Evolutionary conservation across 371 early-diverging fungal species (phyloP).

Genomic region (Apophysomyces sp.): DNA sequence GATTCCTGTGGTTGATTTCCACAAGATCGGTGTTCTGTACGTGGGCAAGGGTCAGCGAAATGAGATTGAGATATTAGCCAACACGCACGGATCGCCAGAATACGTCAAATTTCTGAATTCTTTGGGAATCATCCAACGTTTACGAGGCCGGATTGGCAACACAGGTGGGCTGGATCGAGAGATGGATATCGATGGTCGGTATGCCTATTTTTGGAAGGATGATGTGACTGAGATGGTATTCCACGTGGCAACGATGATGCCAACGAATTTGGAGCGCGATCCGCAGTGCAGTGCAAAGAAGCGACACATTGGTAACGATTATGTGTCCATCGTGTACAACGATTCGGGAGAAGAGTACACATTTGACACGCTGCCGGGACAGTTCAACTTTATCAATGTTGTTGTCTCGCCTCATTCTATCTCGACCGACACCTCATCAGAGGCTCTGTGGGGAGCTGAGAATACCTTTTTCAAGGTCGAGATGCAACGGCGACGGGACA

Average conservation of each 20-base stretch:
- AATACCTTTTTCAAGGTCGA: slow-evolving; percentile 62
- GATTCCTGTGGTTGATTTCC: slow-evolving; percentile 89
- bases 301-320: slow-evolving; percentile 96
- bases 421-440: slow-evolving; percentile 37
- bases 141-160: slow-evolving; percentile 57
- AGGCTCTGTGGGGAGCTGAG: slow-evolving; percentile 31
- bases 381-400: slow-evolving; percentile 94
- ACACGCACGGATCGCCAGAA: slow-evolving; percentile 80
- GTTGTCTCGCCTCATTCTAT: slow-evolving; percentile 74
- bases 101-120: slow-evolving; percentile 82
- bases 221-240: slow-evolving; percentile 88
- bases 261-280: slow-evolving; percentile 72
- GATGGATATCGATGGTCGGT: slow-evolving; percentile 83
- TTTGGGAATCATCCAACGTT: slow-evolving; percentile 72
- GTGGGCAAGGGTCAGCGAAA: slow-evolving; percentile 82
- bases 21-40: slow-evolving; percentile 94
- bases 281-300: slow-evolving; percentile 83
- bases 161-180: slow-evolving; percentile 91
- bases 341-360: slow-evolving; percentile 82
- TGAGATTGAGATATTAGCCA: slow-evolving; percentile 84
- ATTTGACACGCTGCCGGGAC: slow-evolving; percentile 89
- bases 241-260: slow-evolving; percentile 95
- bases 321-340: slow-evolving; percentile 90
- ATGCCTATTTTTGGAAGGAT: slow-evolving; percentile 82
- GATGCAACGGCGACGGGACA: slow-evolving; percentile 74